phyloP scores from a whole-genome alignment of 768 basidiomycete species.

The Candolleomyces efflorescens region DNA sequence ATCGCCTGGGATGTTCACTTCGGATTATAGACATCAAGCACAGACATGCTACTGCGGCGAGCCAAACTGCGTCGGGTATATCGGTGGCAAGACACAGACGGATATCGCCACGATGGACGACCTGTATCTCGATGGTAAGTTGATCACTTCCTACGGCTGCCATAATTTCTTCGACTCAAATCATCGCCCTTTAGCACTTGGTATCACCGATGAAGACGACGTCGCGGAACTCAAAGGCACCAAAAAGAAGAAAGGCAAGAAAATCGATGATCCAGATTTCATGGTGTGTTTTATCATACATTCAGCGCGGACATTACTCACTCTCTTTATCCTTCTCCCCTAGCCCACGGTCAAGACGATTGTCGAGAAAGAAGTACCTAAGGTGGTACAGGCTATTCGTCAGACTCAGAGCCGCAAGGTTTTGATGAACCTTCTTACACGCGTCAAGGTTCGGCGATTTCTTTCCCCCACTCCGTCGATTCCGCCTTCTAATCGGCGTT shows the following conservation, averaged over 20 bases:
- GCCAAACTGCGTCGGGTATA: constrained; percentile 89
- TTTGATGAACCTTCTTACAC: constrained; percentile 74
- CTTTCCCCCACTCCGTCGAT: too few relatives aligned
- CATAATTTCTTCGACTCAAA: background rate
- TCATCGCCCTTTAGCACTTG: constrained; percentile 59
- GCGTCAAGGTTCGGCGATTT: constrained; percentile 63
- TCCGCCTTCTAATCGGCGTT: too few relatives aligned
- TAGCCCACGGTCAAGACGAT: constrained; percentile 80
- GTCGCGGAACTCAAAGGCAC: constrained; percentile 82
- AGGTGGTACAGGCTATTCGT: constrained; percentile 86
- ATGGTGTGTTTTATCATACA: constrained; percentile 45
- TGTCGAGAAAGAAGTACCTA: constrained; percentile 76
- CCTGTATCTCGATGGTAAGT: constrained; percentile 83
- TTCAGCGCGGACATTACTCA: background rate
- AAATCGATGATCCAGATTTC: constrained; percentile 89
- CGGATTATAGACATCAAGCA: constrained; percentile 73
- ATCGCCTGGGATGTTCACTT: background rate
- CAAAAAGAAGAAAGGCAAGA: constrained; percentile 89
- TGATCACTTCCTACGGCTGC: background rate
- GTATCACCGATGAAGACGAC: constrained; percentile 90
- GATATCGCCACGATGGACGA: constrained; percentile 95
- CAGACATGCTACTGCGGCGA: constrained; percentile 96
- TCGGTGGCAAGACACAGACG: constrained; percentile 98
- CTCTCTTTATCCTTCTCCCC: constrained; percentile 2
- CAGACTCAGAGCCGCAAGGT: constrained; percentile 85